Evolutionary conservation across 208 protist species (phyloP), one percentile per base, ranked within the genome.

Genomic region (Leishmania arabica): DNA sequence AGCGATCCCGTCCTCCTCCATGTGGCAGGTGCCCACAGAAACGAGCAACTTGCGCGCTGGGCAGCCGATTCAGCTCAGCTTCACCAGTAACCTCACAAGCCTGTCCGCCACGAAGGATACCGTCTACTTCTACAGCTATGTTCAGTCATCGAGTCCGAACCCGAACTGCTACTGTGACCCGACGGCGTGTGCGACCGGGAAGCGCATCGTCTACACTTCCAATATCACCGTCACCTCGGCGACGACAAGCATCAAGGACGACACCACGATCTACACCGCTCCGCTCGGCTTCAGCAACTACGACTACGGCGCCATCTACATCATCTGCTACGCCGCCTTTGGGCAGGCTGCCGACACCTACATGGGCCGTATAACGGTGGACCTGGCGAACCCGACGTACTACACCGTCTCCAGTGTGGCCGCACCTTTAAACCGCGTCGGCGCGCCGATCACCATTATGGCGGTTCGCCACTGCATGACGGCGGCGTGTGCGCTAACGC

Each of bases 101-200:
- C 81, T 89, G n/a, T 82, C 83, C 51, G 81, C 77, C 9, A 71
- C 47, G 51, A 85, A 47, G 45, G 95, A 98, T 82, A 79, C 19
- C 40, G 78, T 98, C 3, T 95, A 89, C 79, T 98, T 98, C 80
- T 98, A 95, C 82, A 89, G 86, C 45, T 96, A 90, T 83, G 54
- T 75, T 21, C 58, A n/a, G 51, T 81, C 82, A 27, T 85, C 88
- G 19, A 89, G 78, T 73, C 80, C 82, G 34, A 85, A 82, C 65
- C 85, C 83, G 53, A 90, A 84, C 75, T 98, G 95, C 86, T 96
- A 92, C 86, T 98, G 95, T 85, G 87, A 92, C 77, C 54, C 89
- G 13, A 70, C 62, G n/a, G 80, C 77, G 19, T 98, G 95, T 78
- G 78, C 88, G 40, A 40, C 71, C 4, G 86, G 83, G 42, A 86